phyloP scores from a whole-genome alignment of 164 flowering plant genomes.

The Brasenia schreberi region DNA sequence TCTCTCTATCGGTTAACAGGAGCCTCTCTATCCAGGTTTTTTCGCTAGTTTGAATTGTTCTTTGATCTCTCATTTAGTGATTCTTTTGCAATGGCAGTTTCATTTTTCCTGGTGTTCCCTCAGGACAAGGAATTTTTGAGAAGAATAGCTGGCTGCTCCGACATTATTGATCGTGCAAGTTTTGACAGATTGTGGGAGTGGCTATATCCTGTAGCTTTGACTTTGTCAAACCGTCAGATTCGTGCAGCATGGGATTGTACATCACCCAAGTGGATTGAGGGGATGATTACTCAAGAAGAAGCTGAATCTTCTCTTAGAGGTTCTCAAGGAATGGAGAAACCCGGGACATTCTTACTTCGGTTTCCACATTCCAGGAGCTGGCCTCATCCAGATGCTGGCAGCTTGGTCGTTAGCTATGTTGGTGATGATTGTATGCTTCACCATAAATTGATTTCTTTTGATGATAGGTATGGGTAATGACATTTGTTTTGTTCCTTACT shows the following conservation, averaged over 20 bases:
- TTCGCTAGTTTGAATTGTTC: background rate
- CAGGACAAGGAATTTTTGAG: conserved; percentile 71
- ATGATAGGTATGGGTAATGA: conserved; percentile 27
- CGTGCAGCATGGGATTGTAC: conserved; percentile 49
- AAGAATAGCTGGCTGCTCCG: conserved; percentile 58
- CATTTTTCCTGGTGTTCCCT: background rate
- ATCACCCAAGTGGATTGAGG: conserved; percentile 84
- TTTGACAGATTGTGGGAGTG: conserved; percentile 91
- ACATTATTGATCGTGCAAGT: conserved; percentile 40
- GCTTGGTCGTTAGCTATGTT: conserved; percentile 71
- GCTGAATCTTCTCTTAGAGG: conserved; percentile 71
- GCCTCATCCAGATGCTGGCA: conserved; percentile 99
- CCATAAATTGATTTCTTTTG: conserved; percentile 55
- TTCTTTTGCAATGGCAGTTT: too few species aligned
- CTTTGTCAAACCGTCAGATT: conserved; percentile 46
- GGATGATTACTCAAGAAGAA: conserved; percentile 84
- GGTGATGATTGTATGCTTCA: conserved; percentile 52
- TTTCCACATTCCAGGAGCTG: conserved; percentile 94
- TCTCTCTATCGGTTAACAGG: conserved; percentile 49
- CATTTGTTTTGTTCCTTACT: background rate
- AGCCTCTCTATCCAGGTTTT: conserved; percentile 55
- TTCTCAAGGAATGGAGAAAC: conserved; percentile 44
- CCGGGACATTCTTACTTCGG: conserved; percentile 83
- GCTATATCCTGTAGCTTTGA: conserved; percentile 78
- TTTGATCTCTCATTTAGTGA: too few species aligned